A percentile compares a stretch with the other conserved stretches of the same genome.
Conservation (phyloP, 2,329 filamentous ascomycete species). For the Trichoderma lentiforme region DNA sequence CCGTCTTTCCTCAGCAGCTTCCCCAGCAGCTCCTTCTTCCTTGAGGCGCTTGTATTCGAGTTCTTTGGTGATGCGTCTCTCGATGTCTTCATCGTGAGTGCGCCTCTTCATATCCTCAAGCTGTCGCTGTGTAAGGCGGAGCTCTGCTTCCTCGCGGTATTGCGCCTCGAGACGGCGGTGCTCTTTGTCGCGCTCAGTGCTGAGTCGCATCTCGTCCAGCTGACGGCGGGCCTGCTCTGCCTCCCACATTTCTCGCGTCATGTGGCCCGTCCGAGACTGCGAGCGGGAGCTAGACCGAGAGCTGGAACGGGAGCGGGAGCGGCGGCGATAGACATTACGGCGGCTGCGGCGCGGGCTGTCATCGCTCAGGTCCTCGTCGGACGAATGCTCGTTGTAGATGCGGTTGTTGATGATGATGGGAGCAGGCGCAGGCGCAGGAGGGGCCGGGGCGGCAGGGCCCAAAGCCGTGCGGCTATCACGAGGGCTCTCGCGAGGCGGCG, state of each 20-base stretch:
- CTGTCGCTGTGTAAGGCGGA: constrained; percentile 48
- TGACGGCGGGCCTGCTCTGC: constrained; percentile 40
- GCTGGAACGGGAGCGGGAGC: constrained; percentile 22
- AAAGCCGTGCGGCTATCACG: constrained; percentile 31
- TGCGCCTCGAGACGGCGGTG: constrained; percentile 38
- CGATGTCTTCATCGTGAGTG: constrained; percentile 46
- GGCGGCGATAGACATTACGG: constrained; percentile 28
- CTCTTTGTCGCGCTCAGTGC: constrained; percentile 37
- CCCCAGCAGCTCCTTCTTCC: constrained; percentile 32
- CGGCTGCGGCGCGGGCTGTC: constrained; percentile 30
- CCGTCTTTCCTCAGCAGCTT: constrained; percentile 30
- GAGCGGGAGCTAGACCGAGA: constrained; percentile 31
- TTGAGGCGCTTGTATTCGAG: constrained; percentile 48
- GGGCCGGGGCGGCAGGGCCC: constrained; percentile 1
- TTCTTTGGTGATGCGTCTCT: constrained; percentile 51
- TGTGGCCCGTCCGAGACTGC: constrained; percentile 34
- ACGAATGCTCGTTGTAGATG: constrained; percentile 49
- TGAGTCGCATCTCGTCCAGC: constrained; percentile 45
- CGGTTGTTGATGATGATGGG: constrained; percentile 56
- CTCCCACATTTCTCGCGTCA: constrained; percentile 44
- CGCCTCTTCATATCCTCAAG: constrained; percentile 46
- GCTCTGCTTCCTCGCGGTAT: constrained; percentile 46
- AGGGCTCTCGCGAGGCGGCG: constrained; percentile 41
- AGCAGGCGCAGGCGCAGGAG: constrained; percentile 26
- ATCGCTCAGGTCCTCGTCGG: constrained; percentile 37